Evolutionary conservation across 768 basidiomycete species (phyloP).

Genomic region (Tulasnella sp.): DNA sequence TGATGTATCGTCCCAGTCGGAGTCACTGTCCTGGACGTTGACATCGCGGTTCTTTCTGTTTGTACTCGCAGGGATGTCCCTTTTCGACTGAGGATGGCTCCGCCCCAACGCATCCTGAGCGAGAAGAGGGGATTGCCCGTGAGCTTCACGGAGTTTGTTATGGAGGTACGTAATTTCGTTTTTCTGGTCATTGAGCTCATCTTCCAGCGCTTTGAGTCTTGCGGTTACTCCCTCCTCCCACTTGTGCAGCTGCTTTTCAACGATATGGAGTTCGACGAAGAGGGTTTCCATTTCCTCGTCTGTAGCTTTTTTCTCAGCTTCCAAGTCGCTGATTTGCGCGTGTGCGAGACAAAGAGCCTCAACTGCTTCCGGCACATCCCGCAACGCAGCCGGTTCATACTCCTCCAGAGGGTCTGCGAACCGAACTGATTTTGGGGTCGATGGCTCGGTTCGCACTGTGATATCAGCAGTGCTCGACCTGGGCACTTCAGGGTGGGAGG

Average conservation of each 20-base stretch:
- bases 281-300: background rate
- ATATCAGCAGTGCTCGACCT: background rate
- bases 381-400: background rate
- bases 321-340: slow-evolving; percentile 1
- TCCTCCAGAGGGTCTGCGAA: background rate
- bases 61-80: background rate
- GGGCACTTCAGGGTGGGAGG: background rate
- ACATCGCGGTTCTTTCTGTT: background rate
- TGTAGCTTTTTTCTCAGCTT: background rate
- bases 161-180: background rate
- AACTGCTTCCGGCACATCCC: background rate
- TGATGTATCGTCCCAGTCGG: background rate
- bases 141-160: background rate
- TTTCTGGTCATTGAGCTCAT: background rate
- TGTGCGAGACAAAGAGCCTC: background rate
- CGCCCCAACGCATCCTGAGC: background rate
- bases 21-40: background rate
- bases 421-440: background rate
- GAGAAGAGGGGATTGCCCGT: background rate
- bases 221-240: background rate
- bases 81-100: background rate
- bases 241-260: background rate
- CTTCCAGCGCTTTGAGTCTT: background rate
- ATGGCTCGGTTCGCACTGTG: background rate
- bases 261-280: background rate